phyloP scores from a whole-genome alignment of 106 monocot species.

The Cymbidium sinense region DNA sequence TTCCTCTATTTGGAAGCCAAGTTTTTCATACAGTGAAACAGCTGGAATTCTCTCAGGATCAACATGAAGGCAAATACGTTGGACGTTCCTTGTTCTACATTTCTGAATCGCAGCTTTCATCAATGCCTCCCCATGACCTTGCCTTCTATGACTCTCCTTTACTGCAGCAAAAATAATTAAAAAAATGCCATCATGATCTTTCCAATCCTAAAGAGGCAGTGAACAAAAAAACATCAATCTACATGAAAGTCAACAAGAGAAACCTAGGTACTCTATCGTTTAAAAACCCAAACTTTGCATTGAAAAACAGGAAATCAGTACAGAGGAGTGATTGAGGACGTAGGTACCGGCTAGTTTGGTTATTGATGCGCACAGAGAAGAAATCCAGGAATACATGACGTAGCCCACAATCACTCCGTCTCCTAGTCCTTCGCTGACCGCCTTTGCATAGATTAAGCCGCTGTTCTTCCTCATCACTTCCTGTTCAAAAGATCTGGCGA shows the following conservation, averaged over 20 bases:
- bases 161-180: slow-evolving; percentile 30
- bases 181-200: not conserved
- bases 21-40: slow-evolving; percentile 58
- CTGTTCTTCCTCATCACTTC: slow-evolving; percentile 63
- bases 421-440: slow-evolving; percentile 5
- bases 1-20: slow-evolving; percentile 63
- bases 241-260: not conserved
- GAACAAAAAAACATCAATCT: not conserved
- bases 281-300: not conserved
- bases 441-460: slow-evolving; percentile 50
- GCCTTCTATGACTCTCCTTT: slow-evolving; percentile 65
- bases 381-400: slow-evolving; percentile 69
- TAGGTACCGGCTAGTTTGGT: slow-evolving; percentile 89
- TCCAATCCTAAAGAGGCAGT: not conserved
- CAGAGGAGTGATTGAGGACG: not conserved
- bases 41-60: slow-evolving; percentile 65
- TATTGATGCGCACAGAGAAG: slow-evolving; percentile 85
- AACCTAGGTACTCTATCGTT: not conserved
- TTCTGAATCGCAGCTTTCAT: slow-evolving; percentile 65
- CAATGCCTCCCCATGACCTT: slow-evolving; percentile 63
- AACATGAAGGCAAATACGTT: slow-evolving; percentile 78
- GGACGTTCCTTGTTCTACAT: slow-evolving; percentile 63
- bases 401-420: slow-evolving; percentile 63
- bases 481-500: slow-evolving; percentile 43
- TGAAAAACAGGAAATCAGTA: not conserved